Evolutionary conservation across 192 early-diverging fungal genomes (phyloP).

Genomic region (Rhizoclosmatium sp.): DNA sequence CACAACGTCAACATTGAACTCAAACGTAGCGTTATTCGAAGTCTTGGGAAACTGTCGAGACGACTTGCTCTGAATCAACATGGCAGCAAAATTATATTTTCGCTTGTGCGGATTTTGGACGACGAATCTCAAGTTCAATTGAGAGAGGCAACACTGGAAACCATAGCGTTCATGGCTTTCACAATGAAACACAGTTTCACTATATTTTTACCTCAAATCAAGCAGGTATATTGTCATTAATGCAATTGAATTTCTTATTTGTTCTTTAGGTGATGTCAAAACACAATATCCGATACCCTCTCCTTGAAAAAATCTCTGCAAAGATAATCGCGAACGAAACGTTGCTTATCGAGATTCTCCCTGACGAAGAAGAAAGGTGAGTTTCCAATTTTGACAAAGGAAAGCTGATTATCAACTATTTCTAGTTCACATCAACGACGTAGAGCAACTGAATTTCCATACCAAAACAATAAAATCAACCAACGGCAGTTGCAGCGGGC

Average conservation of each 20-base stretch:
- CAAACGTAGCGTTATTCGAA: constrained; percentile 62
- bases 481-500: constrained; percentile 70
- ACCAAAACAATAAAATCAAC: constrained; percentile 72
- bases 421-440: neutral
- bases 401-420: neutral
- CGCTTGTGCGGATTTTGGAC: constrained; percentile 49
- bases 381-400: neutral
- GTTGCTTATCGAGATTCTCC: neutral
- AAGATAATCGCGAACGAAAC: neutral
- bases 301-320: neutral
- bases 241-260: neutral
- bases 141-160: constrained; percentile 69
- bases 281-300: neutral
- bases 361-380: neutral
- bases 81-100: constrained; percentile 76
- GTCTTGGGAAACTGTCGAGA: constrained; percentile 60
- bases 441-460: neutral
- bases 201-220: constrained; percentile 78
- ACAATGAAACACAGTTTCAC: constrained; percentile 77
- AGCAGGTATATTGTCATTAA: constrained; percentile 52
- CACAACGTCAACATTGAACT: constrained; percentile 58
- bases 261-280: neutral
- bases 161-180: constrained; percentile 73
- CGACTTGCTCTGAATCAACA: constrained; percentile 76
- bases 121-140: constrained; percentile 42